Conservation (phyloP, 345 rosid species). For the Citrus hindsii region DNA sequence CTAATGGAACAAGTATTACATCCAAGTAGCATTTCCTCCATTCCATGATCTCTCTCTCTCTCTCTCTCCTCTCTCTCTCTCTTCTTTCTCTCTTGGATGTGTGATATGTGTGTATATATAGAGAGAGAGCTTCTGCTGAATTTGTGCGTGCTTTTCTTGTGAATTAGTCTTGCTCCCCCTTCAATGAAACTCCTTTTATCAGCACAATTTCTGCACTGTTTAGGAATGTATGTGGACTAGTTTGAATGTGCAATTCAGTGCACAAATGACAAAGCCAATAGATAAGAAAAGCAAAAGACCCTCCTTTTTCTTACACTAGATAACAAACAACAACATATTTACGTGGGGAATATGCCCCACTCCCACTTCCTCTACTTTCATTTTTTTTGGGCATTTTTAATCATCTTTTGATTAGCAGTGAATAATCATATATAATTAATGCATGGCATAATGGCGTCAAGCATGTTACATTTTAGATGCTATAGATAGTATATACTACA, state of each 20-base stretch:
- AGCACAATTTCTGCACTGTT: background rate
- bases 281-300: background rate
- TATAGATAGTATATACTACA: too few relatives aligned
- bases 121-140: background rate
- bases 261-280: background rate
- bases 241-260: conserved; percentile 8
- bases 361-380: background rate
- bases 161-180: background rate
- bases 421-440: too few relatives aligned
- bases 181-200: background rate
- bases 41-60: conserved; percentile 41
- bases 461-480: too few relatives aligned
- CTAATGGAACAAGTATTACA: conserved; percentile 64
- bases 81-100: too few relatives aligned
- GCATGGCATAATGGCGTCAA: background rate
- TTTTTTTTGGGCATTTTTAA: background rate
- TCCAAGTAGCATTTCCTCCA: conserved; percentile 81
- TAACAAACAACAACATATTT: background rate
- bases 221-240: conserved; percentile 17
- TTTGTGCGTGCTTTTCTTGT: background rate
- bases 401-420: too few relatives aligned
- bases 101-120: too few relatives aligned
- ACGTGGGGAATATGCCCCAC: conserved; percentile 13
- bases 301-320: background rate
- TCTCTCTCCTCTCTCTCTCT: too few relatives aligned